These are phyloP conservation scores for Mortierella sp. DNA, from an alignment of 371 early-diverging fungal genomes.

Conservation along the genomic window DNA sequence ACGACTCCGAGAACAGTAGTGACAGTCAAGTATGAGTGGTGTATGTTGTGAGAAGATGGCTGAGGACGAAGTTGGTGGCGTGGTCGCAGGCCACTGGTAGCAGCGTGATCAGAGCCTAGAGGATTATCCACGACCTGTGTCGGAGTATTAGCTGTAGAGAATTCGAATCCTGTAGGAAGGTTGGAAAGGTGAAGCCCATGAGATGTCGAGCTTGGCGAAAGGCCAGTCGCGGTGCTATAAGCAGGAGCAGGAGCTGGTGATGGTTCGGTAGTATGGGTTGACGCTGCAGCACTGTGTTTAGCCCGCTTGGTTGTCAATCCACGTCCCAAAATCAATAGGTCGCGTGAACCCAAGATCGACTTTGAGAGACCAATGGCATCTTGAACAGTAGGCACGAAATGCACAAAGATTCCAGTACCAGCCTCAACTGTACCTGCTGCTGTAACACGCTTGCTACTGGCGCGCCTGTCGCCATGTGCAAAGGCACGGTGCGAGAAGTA, in stretches of 20 bases:
- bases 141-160: slow-evolving; percentile 20
- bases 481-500: slow-evolving; percentile 40
- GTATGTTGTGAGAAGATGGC: slow-evolving; percentile 47
- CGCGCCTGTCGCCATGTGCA: slow-evolving; percentile 8
- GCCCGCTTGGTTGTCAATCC: slow-evolving; percentile 27
- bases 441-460: slow-evolving; percentile 10
- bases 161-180: slow-evolving; percentile 1
- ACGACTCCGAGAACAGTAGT: slow-evolving; percentile 30
- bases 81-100: slow-evolving; percentile 10
- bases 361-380: slow-evolving; percentile 48
- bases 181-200: not conserved
- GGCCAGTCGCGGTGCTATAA: not conserved
- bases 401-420: slow-evolving; percentile 31
- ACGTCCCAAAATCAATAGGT: slow-evolving; percentile 45
- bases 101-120: slow-evolving; percentile 1
- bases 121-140: slow-evolving; percentile 23
- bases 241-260: not conserved
- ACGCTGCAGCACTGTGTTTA: slow-evolving; percentile 9
- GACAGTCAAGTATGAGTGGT: slow-evolving; percentile 37
- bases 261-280: slow-evolving; percentile 10
- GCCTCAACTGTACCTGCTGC: slow-evolving; percentile 19
- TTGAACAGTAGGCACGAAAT: slow-evolving; percentile 33
- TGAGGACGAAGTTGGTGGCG: slow-evolving; percentile 39
- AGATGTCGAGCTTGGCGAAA: not conserved
- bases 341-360: slow-evolving; percentile 29